phyloP scores from a whole-genome alignment of 1,284 basidiomycete species.

The Ganoderma resinaceum region DNA sequence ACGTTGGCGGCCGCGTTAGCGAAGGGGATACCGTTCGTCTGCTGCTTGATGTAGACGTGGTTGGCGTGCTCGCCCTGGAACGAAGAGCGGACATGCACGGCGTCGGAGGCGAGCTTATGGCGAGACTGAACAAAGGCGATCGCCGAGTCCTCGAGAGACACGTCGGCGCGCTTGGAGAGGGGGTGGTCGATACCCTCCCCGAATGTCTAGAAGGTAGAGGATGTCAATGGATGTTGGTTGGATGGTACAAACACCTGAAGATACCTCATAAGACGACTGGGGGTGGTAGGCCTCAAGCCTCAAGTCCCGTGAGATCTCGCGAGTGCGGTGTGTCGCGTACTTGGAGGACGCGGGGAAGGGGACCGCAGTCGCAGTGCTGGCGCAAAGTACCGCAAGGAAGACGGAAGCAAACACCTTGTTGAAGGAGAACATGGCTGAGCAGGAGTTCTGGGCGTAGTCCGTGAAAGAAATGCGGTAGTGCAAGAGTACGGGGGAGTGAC shows the following conservation, averaged over 20 bases:
- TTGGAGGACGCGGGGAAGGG: conserved; percentile 39
- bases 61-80: conserved; percentile 39
- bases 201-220: conserved; percentile 45
- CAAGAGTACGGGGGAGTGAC: conserved; percentile 21
- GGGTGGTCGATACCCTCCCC: conserved; percentile 46
- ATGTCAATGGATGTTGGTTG: background rate
- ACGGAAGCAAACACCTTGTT: conserved; percentile 41
- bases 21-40: conserved; percentile 49
- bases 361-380: conserved; percentile 28
- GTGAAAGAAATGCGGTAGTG: conserved; percentile 14
- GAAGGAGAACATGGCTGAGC: conserved; percentile 32
- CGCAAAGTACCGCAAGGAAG: conserved; percentile 39
- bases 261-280: conserved; percentile 50
- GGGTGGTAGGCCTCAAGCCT: conserved; percentile 51
- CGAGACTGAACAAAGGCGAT: conserved; percentile 40
- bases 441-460: conserved; percentile 3
- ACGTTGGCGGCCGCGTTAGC: conserved; percentile 56
- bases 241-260: background rate
- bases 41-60: conserved; percentile 49
- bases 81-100: conserved; percentile 37
- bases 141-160: conserved; percentile 39
- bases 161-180: conserved; percentile 40
- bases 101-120: conserved; percentile 34
- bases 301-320: conserved; percentile 44
- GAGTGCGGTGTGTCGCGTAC: conserved; percentile 50